Base-by-base conservation (phyloP, 352 stramenopile species). In the Pythium utonaiense region DNA sequence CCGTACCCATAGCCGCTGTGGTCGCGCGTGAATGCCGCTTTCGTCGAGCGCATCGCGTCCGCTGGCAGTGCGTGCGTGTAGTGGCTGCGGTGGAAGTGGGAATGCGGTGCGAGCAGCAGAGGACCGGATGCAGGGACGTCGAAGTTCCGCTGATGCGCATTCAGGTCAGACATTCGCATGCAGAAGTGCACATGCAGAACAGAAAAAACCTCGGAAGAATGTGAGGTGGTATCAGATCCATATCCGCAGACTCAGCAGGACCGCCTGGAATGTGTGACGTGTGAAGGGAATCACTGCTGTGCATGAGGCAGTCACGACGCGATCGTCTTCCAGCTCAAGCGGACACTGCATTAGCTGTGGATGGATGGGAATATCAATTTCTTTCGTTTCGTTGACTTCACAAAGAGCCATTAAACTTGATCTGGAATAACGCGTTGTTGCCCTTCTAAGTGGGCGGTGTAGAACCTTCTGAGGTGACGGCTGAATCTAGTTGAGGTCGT, bases 401-500 rank as follows among this genome's bases (percentile, higher is more conserved):
- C 38, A 19, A 27, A 45, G 38, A 45, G 38, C 17, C 4, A 45
- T 45, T 45, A 45, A 45, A 45, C 38, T 45, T 45, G 38, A 14
- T 45, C 38, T 45, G 38, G 38, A 27, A 27, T 19, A 19, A 25
- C n/a, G 3, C 8, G 38, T 45, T 19, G n/a, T 45, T 19, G 38
- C 38, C 6, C n/a, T 45, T 45, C 38, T 45, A 45, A 6, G 17
- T 45, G 38, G 36, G 38, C 38, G 28, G 36, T 3, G 36, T 17
- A 5, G 36, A 44, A 5, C n/a, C 17, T n/a, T 44, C 36, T 44
- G 12, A 44, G 36, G 36, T 27, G n/a, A 19, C 38, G 8, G 38
- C 14, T 12, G 45, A 38, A 42, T 59, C 50, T 66, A 66, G 52
- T 51, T 33, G 34, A 61, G 33, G n/a, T 85, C 80, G 47, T 91